Evolutionary conservation across 2,329 filamentous ascomycete species (phyloP), one percentile per base, ranked within the genome.

Genomic region (Ceratocystis colombiana): DNA sequence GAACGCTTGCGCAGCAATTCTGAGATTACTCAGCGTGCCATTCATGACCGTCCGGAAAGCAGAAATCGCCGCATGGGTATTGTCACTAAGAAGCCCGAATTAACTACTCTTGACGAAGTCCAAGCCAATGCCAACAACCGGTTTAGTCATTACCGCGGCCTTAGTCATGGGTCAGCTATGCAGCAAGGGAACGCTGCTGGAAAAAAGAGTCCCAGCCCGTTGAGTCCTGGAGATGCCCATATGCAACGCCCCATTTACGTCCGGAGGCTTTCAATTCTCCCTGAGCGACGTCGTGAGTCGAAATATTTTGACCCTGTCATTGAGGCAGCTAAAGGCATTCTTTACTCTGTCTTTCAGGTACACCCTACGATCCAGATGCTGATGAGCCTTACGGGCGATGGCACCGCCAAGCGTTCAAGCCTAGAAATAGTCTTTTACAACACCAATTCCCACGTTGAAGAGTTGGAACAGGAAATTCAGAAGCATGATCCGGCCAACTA

Each of bases 141-240:
- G 25, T 84, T 85, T 72, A 87, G 84, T 70, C 85, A 87, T 71
- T 86, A 85, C 69, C 81, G 85, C 63, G 84, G 85, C 15, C 76
- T 87, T 46, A 87, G 84, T 69, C 84, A 87, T 69, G 85, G 84
- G n/a, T 87, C 85, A 37, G 85, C 85, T 5, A 86, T 87, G 82
- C 82, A 83, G 68, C 81, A 79, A 22, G 77, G 75, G 45, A 74
- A 77, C n/a, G 71, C 73, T 48, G 70, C 71, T 1, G 71, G 68
- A 45, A 73, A 73, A 68, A 72, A 75, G 12, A 74, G 73, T 33
- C 79, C 80, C 69, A 85, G 82, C 70, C 84, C 84, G n/a, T 77
- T 78, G 30, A 86, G 83, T 67, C 83, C 84, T 12, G 81, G 81
- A 33, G 84, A 87, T 57, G 77, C 80, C 1, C 77, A 79, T 33